Percentiles rank a stretch among this genome's conserved stretches.
Conservation (phyloP, 2,329 filamentous ascomycete species). For the Kalaharituber pfeilii region DNA sequence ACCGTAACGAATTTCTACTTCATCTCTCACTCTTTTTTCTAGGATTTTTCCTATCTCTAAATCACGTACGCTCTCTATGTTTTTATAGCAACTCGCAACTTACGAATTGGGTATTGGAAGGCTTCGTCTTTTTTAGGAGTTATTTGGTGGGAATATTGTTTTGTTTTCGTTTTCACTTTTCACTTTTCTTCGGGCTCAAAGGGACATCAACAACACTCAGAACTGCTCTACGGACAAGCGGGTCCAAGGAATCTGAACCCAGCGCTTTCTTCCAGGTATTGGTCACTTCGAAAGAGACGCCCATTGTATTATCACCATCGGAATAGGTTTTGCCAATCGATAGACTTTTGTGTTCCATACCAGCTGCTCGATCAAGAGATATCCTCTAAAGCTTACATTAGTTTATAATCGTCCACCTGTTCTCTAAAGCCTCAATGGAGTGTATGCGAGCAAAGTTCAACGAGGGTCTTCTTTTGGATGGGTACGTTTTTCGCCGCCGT, state of each 20-base stretch:
- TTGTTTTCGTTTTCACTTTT: background rate
- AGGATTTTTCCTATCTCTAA: background rate
- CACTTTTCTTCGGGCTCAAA: background rate
- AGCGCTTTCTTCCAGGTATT: background rate
- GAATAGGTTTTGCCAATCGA: constrained; percentile 3
- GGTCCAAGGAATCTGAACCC: background rate
- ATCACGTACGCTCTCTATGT: constrained; percentile 2
- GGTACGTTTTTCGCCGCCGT: constrained; percentile 26
- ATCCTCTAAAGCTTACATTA: constrained; percentile 12
- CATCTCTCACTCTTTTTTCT: background rate
- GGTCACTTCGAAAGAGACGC: constrained; percentile 7
- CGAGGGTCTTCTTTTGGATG: constrained; percentile 62
- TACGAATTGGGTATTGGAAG: constrained; percentile 3
- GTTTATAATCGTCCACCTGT: constrained; percentile 13
- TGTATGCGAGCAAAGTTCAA: constrained; percentile 72
- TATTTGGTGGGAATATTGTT: background rate
- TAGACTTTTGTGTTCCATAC: constrained; percentile 5
- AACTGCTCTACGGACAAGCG: background rate
- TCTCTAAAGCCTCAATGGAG: constrained; percentile 41
- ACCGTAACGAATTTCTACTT: constrained; percentile 3
- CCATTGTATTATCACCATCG: constrained; percentile 6
- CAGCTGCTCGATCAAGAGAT: constrained; percentile 4
- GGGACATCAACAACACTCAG: background rate
- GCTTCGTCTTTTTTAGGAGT: constrained; percentile 2
- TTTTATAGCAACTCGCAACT: constrained; percentile 2